A percentile compares a stretch with the other conserved stretches of the same genome.
Conservation (phyloP, 176 grass and related monocot genomes). For the Coix lacrymajobi region DNA sequence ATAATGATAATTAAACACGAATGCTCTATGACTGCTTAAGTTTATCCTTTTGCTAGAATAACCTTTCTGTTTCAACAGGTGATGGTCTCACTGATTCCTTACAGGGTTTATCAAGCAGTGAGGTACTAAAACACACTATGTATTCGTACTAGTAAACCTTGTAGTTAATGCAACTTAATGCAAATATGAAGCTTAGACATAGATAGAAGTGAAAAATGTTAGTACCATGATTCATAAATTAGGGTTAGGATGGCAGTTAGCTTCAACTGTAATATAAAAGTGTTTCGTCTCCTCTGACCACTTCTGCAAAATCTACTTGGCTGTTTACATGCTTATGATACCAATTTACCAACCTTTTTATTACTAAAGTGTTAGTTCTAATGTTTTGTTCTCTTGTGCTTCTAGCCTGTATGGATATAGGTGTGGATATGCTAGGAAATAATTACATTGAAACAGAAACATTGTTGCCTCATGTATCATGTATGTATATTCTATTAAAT, state of each 20-base stretch:
- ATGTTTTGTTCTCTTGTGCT: background rate
- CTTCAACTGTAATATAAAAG: background rate
- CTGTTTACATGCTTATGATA: background rate
- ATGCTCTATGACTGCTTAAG: background rate
- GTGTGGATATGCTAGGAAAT: background rate
- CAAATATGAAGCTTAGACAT: background rate
- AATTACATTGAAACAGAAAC: background rate
- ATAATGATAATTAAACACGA: background rate
- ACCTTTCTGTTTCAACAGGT: conserved; percentile 47
- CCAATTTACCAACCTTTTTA: background rate
- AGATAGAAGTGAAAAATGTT: background rate
- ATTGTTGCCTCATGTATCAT: background rate
- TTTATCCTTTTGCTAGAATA: background rate
- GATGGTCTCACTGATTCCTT: conserved; percentile 82
- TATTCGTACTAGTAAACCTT: background rate
- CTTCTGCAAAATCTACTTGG: background rate
- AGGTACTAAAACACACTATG: conserved; percentile 47
- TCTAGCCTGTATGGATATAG: background rate
- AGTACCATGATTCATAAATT: conserved; percentile 9
- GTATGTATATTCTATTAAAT: background rate
- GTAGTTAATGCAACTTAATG: background rate
- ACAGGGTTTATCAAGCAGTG: conserved; percentile 79
- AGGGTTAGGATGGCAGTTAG: background rate
- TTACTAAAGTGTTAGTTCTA: background rate
- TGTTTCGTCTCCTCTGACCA: background rate